phyloP scores from a whole-genome alignment of 176 grass and related monocot species.

The Bonia amplexicaulis region DNA sequence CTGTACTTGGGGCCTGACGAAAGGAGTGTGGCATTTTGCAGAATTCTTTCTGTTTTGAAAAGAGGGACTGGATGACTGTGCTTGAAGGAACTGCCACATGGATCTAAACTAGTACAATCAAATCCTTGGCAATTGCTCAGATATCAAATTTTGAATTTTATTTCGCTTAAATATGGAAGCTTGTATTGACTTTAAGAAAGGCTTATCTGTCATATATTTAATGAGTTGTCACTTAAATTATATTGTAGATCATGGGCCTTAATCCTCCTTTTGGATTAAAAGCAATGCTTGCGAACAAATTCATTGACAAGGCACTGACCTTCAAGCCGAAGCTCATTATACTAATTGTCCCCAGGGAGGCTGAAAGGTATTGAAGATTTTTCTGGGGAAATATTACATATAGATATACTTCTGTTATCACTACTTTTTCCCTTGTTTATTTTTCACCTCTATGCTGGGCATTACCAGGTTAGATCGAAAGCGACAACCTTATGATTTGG shows the following conservation, averaged over 20 bases:
- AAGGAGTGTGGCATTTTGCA: constrained; percentile 28
- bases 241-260: constrained; percentile 65
- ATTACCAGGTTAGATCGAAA: constrained; percentile 64
- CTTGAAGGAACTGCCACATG: constrained; percentile 56
- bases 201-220: background rate
- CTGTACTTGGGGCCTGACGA: background rate
- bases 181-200: background rate
- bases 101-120: constrained; percentile 50
- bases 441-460: background rate
- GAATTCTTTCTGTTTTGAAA: constrained; percentile 74
- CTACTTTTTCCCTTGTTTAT: background rate
- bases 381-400: background rate
- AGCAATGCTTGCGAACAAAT: constrained; percentile 69
- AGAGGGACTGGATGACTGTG: constrained; percentile 82
- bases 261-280: constrained; percentile 87
- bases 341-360: constrained; percentile 77
- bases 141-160: background rate
- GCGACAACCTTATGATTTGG: constrained; percentile 50
- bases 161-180: background rate
- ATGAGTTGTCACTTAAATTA: no score
- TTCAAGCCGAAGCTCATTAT: constrained; percentile 75
- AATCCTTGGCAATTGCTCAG: background rate
- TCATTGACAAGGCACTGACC: constrained; percentile 61
- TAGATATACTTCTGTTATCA: background rate
- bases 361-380: constrained; percentile 45